A percentile compares a stretch with the other conserved stretches of the same genome.
phyloP scores from a whole-genome alignment of 192 early-diverging fungal genomes.

The Haplosporangium gracile region DNA sequence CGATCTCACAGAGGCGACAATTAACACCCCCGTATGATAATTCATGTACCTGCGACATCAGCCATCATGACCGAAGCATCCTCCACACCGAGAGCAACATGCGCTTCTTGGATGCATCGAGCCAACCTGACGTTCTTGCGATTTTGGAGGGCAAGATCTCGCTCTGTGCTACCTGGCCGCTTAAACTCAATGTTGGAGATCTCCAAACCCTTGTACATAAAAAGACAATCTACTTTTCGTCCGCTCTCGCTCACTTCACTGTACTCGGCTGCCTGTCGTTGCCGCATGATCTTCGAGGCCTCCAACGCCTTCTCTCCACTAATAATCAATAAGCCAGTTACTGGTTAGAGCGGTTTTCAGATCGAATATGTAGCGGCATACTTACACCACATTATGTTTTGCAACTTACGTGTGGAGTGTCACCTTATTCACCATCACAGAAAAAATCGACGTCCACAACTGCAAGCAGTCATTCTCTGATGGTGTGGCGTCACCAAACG shows the following conservation, averaged over 20 bases:
- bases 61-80: slow-evolving; percentile 19
- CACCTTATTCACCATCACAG: slow-evolving; percentile 16
- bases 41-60: slow-evolving; percentile 8
- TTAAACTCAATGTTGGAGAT: slow-evolving; percentile 41
- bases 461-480: slow-evolving; percentile 31
- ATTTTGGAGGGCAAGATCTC: slow-evolving; percentile 32
- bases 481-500: no score
- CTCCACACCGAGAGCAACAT: slow-evolving; percentile 16
- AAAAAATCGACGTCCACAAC: slow-evolving; percentile 21
- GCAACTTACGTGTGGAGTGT: slow-evolving; percentile 30
- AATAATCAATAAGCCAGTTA: slow-evolving; percentile 17
- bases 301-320: slow-evolving; percentile 32
- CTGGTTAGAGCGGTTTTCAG: slow-evolving; percentile 8
- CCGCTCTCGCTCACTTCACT: slow-evolving; percentile 21
- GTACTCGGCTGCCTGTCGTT: slow-evolving; percentile 21
- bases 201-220: slow-evolving; percentile 33
- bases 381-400: background rate
- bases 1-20: background rate
- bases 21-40: background rate
- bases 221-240: slow-evolving; percentile 30
- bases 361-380: background rate
- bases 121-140: slow-evolving; percentile 30
- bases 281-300: slow-evolving; percentile 32
- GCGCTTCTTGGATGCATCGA: slow-evolving; percentile 26
- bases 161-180: slow-evolving; percentile 13